A percentile compares a stretch with the other conserved stretches of the same genome.
These are phyloP conservation scores for Nigrospora osmanthi DNA, from an alignment of 2,329 filamentous ascomycete genomes.

Conservation along the genomic window DNA sequence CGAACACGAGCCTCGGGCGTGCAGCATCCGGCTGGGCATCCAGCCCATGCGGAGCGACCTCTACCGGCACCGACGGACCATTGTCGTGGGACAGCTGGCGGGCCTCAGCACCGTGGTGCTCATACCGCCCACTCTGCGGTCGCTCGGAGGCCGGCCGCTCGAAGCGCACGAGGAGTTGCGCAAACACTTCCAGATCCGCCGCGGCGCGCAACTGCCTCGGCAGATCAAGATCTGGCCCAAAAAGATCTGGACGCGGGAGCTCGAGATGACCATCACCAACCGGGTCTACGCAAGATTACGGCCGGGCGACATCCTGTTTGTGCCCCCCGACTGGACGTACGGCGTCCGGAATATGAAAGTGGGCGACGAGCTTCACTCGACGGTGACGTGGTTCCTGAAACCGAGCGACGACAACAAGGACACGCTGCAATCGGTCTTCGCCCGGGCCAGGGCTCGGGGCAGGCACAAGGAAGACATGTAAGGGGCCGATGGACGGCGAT, in stretches of 20 bases:
- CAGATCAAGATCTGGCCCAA: background rate
- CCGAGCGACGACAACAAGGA: background rate
- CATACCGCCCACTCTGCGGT: constrained; percentile 2
- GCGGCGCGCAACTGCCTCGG: background rate
- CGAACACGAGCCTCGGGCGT: constrained; percentile 4
- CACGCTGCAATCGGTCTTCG: too few relatives aligned
- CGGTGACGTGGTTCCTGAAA: constrained; percentile 7
- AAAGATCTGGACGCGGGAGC: constrained; percentile 4
- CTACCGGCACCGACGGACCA: constrained; percentile 1
- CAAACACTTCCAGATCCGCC: background rate
- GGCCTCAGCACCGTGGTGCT: constrained; percentile 7
- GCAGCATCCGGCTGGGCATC: constrained; percentile 8
- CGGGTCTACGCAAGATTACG: constrained; percentile 2
- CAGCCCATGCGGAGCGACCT: constrained; percentile 5
- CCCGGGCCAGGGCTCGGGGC: too few relatives aligned
- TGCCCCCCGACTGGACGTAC: constrained; percentile 10
- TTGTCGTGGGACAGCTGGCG: constrained; percentile 8
- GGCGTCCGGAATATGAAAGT: constrained; percentile 6
- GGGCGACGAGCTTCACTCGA: constrained; percentile 5
- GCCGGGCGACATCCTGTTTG: constrained; percentile 2
- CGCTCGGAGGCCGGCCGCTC: constrained; percentile 2
- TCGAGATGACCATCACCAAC: constrained; percentile 4
- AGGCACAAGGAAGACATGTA: too few relatives aligned
- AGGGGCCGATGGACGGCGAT: too few relatives aligned
- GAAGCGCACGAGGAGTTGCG: constrained; percentile 1